These are phyloP conservation scores for Xylariales sp. DNA, from an alignment of 2,329 filamentous ascomycete genomes.

Conservation along the genomic window DNA sequence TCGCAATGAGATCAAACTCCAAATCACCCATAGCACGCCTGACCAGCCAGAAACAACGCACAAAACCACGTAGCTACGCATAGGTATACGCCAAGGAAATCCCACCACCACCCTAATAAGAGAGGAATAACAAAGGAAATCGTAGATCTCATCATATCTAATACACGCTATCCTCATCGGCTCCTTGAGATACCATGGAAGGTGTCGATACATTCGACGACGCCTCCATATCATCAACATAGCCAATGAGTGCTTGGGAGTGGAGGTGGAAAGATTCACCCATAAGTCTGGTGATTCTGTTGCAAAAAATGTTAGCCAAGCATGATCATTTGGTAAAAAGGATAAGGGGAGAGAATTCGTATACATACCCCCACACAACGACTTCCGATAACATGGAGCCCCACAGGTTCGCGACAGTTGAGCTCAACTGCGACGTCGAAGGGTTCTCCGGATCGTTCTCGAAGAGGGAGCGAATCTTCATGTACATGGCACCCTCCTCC, in stretches of 20 bases:
- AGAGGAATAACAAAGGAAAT: conserved; percentile 39
- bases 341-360: background rate
- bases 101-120: conserved; percentile 21
- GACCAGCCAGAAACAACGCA: conserved; percentile 22
- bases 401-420: conserved; percentile 93
- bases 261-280: conserved; percentile 97
- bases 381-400: conserved; percentile 98
- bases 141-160: conserved; percentile 49
- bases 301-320: conserved; percentile 38
- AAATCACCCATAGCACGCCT: conserved; percentile 21
- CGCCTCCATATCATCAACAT: conserved; percentile 77
- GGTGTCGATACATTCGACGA: conserved; percentile 67
- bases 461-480: conserved; percentile 85
- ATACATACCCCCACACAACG: conserved; percentile 95
- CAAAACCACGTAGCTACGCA: conserved; percentile 24
- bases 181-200: conserved; percentile 68
- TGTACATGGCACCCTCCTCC: conserved; percentile 85
- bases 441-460: conserved; percentile 84
- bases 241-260: conserved; percentile 89
- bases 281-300: conserved; percentile 88
- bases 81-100: conserved; percentile 44
- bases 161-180: conserved; percentile 69
- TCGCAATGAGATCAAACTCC: conserved; percentile 24
- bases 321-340: conserved; percentile 8
- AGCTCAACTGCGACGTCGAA: conserved; percentile 75